phyloP scores from a whole-genome alignment of 2,329 filamentous ascomycete species.

The Pestalotiopsis sp. region DNA sequence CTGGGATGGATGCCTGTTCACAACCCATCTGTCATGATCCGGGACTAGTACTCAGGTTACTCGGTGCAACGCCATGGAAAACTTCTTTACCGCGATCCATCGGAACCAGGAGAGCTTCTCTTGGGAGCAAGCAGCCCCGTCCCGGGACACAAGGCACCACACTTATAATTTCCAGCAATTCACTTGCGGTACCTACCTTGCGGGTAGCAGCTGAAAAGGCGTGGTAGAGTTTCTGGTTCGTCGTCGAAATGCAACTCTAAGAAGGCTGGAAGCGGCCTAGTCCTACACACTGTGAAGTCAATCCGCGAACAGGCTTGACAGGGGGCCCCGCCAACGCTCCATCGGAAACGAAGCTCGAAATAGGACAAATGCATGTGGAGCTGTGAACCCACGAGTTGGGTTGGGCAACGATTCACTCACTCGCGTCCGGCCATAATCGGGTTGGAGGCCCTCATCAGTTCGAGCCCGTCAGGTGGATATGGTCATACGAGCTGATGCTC shows the following conservation, averaged over 20 bases:
- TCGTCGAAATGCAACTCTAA: not conserved
- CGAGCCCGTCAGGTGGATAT: no score
- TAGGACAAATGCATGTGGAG: slow-evolving; percentile 7
- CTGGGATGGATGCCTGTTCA: not conserved
- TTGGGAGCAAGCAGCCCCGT: not conserved
- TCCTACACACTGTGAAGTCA: not conserved
- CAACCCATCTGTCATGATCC: not conserved
- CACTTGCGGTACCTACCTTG: no score
- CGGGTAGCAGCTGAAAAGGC: not conserved
- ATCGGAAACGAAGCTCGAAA: slow-evolving; percentile 4
- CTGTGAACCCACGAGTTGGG: not conserved
- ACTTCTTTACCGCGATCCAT: not conserved
- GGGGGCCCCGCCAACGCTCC: not conserved
- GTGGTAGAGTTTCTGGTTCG: not conserved
- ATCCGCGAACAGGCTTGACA: not conserved
- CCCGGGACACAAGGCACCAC: not conserved
- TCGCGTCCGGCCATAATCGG: not conserved
- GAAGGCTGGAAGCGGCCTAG: not conserved
- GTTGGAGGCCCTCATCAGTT: not conserved
- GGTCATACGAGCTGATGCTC: no score
- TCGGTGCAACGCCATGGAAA: not conserved
- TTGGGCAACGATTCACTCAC: not conserved
- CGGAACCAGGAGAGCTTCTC: not conserved
- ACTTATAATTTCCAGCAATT: not conserved
- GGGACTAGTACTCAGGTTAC: not conserved